A percentile compares a stretch with the other conserved stretches of the same genome.
phyloP scores from a whole-genome alignment of 768 basidiomycete genomes.

The Trametes cingulata region DNA sequence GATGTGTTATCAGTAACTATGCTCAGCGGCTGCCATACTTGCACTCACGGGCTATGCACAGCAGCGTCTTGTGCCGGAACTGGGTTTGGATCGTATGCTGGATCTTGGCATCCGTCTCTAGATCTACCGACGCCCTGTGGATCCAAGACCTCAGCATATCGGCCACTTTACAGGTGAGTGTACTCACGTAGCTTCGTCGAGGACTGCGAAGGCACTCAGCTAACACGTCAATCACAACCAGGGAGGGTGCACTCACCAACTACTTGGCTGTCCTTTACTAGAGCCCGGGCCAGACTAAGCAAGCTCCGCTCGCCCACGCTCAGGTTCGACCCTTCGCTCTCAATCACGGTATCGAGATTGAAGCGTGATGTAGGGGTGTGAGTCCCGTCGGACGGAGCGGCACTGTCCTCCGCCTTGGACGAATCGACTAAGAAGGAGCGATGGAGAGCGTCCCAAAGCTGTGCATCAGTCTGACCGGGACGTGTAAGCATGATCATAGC shows the following conservation, averaged over 20 bases:
- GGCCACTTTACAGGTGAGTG: too few relatives aligned
- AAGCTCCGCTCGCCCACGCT: slow-evolving; percentile 49
- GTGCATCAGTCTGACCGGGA: slow-evolving; percentile 42
- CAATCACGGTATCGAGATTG: slow-evolving; percentile 51
- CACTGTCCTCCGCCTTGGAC: slow-evolving; percentile 24
- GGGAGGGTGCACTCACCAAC: slow-evolving; percentile 37
- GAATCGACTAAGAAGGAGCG: slow-evolving; percentile 51
- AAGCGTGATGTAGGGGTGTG: slow-evolving; percentile 37
- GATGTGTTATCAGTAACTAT: background rate
- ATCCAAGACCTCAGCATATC: too few relatives aligned
- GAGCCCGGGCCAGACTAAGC: slow-evolving; percentile 53
- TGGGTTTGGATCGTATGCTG: slow-evolving; percentile 45
- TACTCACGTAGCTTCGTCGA: slow-evolving; percentile 50
- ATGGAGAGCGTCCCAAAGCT: slow-evolving; percentile 72
- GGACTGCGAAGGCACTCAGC: too few relatives aligned
- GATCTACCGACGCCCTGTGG: slow-evolving; percentile 42
- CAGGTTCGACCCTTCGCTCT: slow-evolving; percentile 55
- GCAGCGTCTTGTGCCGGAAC: slow-evolving; percentile 50
- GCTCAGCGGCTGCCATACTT: background rate
- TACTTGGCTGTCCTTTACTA: slow-evolving; percentile 51
- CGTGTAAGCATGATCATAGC: background rate
- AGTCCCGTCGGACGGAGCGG: slow-evolving; percentile 11
- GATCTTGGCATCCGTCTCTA: slow-evolving; percentile 55
- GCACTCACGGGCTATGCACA: slow-evolving; percentile 47
- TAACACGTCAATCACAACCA: too few relatives aligned